Evolutionary conservation across 228 moss, liverwort and hornwort species (phyloP), one percentile per base, ranked within the genome.

Genomic region (Sphagnum fallax): DNA sequence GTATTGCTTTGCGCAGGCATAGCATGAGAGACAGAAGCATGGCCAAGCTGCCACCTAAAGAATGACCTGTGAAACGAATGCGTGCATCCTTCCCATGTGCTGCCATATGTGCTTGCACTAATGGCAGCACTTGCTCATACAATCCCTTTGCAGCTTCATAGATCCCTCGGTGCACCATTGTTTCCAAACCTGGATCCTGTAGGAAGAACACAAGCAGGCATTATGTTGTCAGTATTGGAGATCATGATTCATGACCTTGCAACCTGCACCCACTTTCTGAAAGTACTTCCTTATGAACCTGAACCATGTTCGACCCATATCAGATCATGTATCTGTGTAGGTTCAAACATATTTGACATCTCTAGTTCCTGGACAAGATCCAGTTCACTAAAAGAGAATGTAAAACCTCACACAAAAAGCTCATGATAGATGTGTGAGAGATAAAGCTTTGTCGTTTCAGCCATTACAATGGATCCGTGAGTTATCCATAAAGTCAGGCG

Each of bases 21-120:
- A 92, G 83, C 84, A 94, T 86, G 60, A 91, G 81, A 62, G 83
- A 84, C 50, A 85, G 78, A 70, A 92, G 87, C 71, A 90, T 53
- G 52, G 74, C 83, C 69, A 92, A 73, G 78, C 92, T 83, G 75
- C 87, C 92, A 61, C 92, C 92, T 72, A 86, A 62, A 12, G 82
- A 80, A 64, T 86, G 85, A 1, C 85, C 82, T 0, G 85, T 86
- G 85, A 86, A 86, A 62, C 77, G 75, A 14, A 86, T 73, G n/a
- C 65, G 68, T 50, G 77, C 82, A 49, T 78, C 73, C 71, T 71
- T 79, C 52, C 82, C 82, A 48, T 77, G 79, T 0, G 52, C 69
- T 60, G 79, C 77, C 79, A 86, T 79, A 71, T 85, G 82, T 15
- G 79, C 74, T 70, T 77, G 70, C 71, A 86, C 82, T 61, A 79